Evolutionary conservation across 2,329 filamentous ascomycete genomes (phyloP), one percentile per base, ranked within the genome.

Genomic region (Monosporascus sp.): DNA sequence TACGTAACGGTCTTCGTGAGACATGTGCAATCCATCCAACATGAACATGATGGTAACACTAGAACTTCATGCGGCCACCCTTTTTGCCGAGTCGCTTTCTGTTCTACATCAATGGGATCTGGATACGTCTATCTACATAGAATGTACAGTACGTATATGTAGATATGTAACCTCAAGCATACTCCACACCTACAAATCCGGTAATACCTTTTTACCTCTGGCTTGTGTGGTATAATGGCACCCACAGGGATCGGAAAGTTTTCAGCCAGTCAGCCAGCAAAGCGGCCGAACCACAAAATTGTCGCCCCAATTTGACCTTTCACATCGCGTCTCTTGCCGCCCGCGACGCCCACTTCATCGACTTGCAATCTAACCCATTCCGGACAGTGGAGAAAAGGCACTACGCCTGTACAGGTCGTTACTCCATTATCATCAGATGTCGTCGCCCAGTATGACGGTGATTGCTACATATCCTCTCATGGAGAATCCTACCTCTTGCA

Each of bases 281-380:
- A 59, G 58, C 56, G 60, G 57, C 58, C 62, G 60, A 59, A 60
- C 52, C 57, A 57, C 57, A 61, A 61, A 66, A 66, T 68, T 63
- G 57, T 58, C 65, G 64, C 65, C 61, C 63, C 59, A 53, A 56
- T 54, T 61, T 63, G 65, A 66, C 73, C 72, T 74, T 72, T 76
- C 67, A 74, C 60, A 70, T 65, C 55, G 59, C 70, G 63, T 54
- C 68, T 73, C 66, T 72, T 74, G 68, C 72, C 74, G 73, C 72
- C 69, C 65, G 58, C 55, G 57, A 57, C 55, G 52, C 61, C 60
- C 57, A 64, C 57, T 58, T 54, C 60, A 58, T 59, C 45, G 53
- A 56, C 55, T 59, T 55, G 57, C 52, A 48, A 53, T 56, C 53
- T 49, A 53, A 52, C 60, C 58, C 57, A 59, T 64, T 60, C 60